These are phyloP conservation scores for Neolentinus lepideus DNA, from an alignment of 1,284 basidiomycete species.

Conservation along the genomic window DNA sequence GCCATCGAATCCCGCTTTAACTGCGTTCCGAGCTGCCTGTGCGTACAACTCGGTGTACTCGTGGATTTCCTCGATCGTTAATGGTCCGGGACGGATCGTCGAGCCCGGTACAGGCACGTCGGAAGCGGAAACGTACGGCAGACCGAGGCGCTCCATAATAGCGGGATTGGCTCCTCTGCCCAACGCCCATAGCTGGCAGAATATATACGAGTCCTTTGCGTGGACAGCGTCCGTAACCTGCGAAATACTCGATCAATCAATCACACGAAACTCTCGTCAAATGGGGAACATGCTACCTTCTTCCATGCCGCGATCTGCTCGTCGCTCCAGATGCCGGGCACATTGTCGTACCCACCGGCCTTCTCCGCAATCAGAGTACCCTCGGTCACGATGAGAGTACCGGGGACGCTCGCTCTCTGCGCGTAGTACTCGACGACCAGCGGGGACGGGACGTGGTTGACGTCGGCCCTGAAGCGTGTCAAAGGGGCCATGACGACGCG, in stretches of 20 bases:
- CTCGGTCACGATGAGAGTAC: slow-evolving; percentile 23
- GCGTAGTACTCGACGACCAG: slow-evolving; percentile 22
- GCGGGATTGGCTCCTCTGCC: slow-evolving; percentile 29
- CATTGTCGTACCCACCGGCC: slow-evolving; percentile 10
- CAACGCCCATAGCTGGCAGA: no score
- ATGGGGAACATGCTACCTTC: slow-evolving; percentile 10
- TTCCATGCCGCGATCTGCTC: slow-evolving; percentile 23
- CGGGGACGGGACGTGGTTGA: slow-evolving; percentile 14
- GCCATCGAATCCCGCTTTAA: slow-evolving; percentile 42
- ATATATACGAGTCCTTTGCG: slow-evolving; percentile 31
- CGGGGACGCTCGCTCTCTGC: slow-evolving; percentile 27
- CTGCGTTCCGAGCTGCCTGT: slow-evolving; percentile 33
- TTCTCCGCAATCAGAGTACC: slow-evolving; percentile 19
- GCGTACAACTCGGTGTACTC: slow-evolving; percentile 27
- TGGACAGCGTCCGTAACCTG: not conserved
- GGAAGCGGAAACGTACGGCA: slow-evolving; percentile 31
- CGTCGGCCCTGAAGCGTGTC: slow-evolving; percentile 24
- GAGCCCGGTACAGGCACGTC: slow-evolving; percentile 26
- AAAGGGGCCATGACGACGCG: slow-evolving; percentile 24
- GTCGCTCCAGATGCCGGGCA: slow-evolving; percentile 17
- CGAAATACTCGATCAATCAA: no score
- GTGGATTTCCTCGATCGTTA: no score
- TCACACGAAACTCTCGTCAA: not conserved
- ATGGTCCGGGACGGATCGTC: slow-evolving; percentile 24
- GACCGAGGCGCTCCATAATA: slow-evolving; percentile 18